A percentile compares a stretch with the other conserved stretches of the same genome.
Conservation (phyloP, 805 yeast species). For the Ogataea chonburiensis region DNA sequence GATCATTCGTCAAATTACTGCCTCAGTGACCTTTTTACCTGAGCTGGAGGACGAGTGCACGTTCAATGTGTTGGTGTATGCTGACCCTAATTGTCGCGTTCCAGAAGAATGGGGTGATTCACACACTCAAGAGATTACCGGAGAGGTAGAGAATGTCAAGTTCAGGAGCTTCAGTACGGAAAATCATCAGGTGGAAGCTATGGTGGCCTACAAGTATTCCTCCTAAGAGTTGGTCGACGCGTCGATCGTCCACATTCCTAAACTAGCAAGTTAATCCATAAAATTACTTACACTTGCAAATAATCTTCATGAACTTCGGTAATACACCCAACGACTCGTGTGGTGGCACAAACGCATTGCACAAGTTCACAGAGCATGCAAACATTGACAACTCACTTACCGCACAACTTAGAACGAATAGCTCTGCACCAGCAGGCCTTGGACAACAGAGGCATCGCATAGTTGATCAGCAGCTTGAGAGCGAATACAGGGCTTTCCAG, state of each 20-base stretch:
- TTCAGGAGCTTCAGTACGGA: conserved; percentile 68
- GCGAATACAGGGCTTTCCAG: conserved; percentile 11
- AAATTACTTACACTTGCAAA: neutral
- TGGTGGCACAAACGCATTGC: conserved; percentile 46
- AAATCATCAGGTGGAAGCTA: conserved; percentile 68
- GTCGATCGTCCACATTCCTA: conserved; percentile 14
- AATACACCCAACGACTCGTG: conserved; percentile 35
- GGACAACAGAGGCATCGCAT: conserved; percentile 16
- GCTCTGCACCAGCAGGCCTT: conserved; percentile 6
- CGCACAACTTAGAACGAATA: conserved; percentile 30
- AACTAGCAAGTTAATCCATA: conserved; percentile 15
- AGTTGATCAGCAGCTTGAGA: conserved; percentile 37
- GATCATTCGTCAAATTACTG: conserved; percentile 83
- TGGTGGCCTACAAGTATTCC: conserved; percentile 55
- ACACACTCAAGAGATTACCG: conserved; percentile 47
- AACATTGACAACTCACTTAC: conserved; percentile 42
- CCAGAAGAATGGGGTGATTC: conserved; percentile 88
- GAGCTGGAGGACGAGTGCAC: conserved; percentile 63
- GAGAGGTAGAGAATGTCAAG: conserved; percentile 61
- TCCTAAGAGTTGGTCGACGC: conserved; percentile 11
- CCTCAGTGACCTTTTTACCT: conserved; percentile 84
- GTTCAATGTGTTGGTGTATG: conserved; percentile 80
- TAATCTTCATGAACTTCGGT: conserved; percentile 11
- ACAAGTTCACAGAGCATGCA: conserved; percentile 41
- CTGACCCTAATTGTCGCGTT: conserved; percentile 63